Evolutionary conservation across 2,329 filamentous ascomycete genomes (phyloP).

Genomic region (Ophiosphaerella narmari): DNA sequence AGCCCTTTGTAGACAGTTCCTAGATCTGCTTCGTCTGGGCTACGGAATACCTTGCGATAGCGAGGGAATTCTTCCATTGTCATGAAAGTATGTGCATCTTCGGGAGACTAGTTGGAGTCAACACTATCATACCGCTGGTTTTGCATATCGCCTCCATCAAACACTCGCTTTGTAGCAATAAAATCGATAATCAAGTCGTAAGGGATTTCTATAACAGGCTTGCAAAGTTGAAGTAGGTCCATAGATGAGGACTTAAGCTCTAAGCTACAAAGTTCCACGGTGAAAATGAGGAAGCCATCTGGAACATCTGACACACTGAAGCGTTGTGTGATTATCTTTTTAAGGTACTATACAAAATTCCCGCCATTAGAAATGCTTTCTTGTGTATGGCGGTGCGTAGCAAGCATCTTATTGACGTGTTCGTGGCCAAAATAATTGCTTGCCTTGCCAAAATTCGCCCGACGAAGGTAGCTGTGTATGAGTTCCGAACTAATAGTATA

Average conservation of each 20-base stretch:
- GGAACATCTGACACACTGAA: constrained; percentile 57
- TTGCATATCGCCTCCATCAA: constrained; percentile 28
- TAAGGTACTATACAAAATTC: constrained; percentile 44
- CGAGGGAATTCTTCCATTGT: constrained; percentile 30
- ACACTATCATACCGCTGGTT: constrained; percentile 3
- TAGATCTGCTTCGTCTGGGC: constrained; percentile 16
- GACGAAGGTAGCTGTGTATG: constrained; percentile 59
- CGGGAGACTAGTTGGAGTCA: constrained; percentile 15
- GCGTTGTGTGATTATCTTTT: constrained; percentile 55
- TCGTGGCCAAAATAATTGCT: constrained; percentile 58
- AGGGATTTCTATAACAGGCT: constrained; percentile 38
- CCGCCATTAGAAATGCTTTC: constrained; percentile 50
- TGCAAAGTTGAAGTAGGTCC: constrained; percentile 51
- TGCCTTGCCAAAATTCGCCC: constrained; percentile 58
- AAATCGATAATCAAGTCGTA: constrained; percentile 51
- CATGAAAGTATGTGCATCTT: constrained; percentile 30
- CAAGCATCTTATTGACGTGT: constrained; percentile 59
- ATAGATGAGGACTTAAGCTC: constrained; percentile 58
- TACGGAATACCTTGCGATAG: constrained; percentile 23
- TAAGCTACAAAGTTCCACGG: constrained; percentile 56
- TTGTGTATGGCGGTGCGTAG: constrained; percentile 57
- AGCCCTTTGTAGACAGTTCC: constrained; percentile 19
- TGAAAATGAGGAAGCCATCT: constrained; percentile 59
- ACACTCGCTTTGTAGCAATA: constrained; percentile 32
- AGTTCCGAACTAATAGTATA: constrained; percentile 53